These are phyloP conservation scores for Saksenaea vasiformis DNA, from an alignment of 371 early-diverging fungal species.

Conservation along the genomic window DNA sequence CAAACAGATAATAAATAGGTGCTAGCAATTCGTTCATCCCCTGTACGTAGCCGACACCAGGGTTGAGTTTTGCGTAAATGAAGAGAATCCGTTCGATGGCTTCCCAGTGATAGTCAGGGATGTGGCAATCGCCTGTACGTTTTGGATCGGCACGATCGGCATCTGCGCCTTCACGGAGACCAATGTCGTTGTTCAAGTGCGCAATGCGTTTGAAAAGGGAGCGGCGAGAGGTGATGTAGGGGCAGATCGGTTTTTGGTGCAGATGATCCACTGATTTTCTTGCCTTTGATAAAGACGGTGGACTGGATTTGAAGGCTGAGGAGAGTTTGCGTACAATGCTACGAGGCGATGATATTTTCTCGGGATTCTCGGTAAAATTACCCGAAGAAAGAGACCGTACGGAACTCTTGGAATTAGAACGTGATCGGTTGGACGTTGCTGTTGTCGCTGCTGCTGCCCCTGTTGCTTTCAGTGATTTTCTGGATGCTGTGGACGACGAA, in stretches of 20 bases:
- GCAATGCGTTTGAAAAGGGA: constrained; percentile 68
- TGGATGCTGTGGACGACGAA: constrained; percentile 45
- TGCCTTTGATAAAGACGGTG: constrained; percentile 15
- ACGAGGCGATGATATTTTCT: constrained; percentile 36
- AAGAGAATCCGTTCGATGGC: constrained; percentile 82
- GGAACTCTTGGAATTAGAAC: constrained; percentile 49
- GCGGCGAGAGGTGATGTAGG: constrained; percentile 60
- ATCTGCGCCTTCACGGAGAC: constrained; percentile 40
- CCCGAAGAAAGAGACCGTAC: constrained; percentile 43
- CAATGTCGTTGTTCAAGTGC: constrained; percentile 63
- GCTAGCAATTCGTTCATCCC: constrained; percentile 90
- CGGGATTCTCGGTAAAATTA: constrained; percentile 18
- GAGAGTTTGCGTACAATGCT: constrained; percentile 51
- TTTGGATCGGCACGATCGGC: constrained; percentile 8
- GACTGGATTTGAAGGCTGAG: constrained; percentile 30
- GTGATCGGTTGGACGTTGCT: constrained; percentile 20
- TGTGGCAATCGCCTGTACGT: constrained; percentile 20
- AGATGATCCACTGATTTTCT: not conserved
- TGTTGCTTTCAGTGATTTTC: constrained; percentile 32
- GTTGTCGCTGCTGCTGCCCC: too few relatives aligned
- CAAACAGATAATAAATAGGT: constrained; percentile 83
- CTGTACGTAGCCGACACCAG: constrained; percentile 88
- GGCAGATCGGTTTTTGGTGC: constrained; percentile 48
- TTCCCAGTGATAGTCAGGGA: constrained; percentile 80
- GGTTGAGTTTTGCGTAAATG: constrained; percentile 83